Evolutionary conservation across 2,329 filamentous ascomycete species (phyloP), one percentile per base, ranked within the genome.

Genomic region (Colletotrichum liaoningense): DNA sequence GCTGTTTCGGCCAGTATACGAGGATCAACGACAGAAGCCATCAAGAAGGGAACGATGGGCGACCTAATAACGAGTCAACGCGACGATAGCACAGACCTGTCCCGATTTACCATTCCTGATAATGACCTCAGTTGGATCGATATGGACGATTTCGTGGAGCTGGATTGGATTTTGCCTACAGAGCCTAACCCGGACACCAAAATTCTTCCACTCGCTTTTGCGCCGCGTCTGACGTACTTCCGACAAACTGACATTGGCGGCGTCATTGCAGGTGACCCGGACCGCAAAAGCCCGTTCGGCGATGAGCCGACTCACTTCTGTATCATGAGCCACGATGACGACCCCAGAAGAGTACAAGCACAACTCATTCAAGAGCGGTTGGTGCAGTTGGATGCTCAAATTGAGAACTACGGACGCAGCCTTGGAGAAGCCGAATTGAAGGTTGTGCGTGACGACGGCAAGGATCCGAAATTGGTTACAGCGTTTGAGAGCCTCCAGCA

Each of bases 61-160:
- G 85, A 86, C 11, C 81, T 90, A 66, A 84, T 88, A 60, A 84
- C 85, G 4, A 87, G 90, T 66, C 83, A 88, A 64, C 89, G 91
- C 30, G 84, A 85, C 4, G 88, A 89, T 9, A 89, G 89, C 8
- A 90, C 90, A 3, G 93, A 96, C 80, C 87, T 98, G 63, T 97
- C 95, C 0, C 93, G 93, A 66, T 99, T 99, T 80, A 96, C 93
- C 0, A 99, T 99, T 63, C 96, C 97, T 0, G 97, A 99, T 81
- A 94, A 97, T 67, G 97, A 99, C 79, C 92, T 95, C 77, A 95
- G 93, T 68, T 99, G 97, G 97, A 95, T 99, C 75, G 97, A 99
- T 79, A 98, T 99, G 95, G 97, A 99, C 80, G 97, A 99, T 81
- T 99, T 99, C 83, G 95, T 99, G 35, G 97, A 99, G 81, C 86